Percentiles rank a stretch among this genome's conserved stretches.
Evolutionary conservation across 192 early-diverging fungal genomes (phyloP).

Genomic region (Linderina pennispora): DNA sequence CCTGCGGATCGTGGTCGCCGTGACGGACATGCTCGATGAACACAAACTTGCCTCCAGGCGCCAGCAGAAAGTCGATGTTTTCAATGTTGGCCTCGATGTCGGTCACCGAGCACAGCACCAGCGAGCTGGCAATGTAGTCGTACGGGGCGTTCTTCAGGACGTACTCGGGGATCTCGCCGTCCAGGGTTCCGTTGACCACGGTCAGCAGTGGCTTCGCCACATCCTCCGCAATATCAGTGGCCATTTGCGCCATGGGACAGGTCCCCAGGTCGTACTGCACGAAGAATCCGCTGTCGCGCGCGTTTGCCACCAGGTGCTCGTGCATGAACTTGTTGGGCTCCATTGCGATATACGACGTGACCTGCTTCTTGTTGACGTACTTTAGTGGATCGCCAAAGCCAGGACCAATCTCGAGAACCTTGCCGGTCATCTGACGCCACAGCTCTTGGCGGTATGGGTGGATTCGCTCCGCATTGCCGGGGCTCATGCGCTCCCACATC

Average conservation of each 20-base stretch:
- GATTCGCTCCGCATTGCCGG: constrained; percentile 3
- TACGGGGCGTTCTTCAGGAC: constrained; percentile 23
- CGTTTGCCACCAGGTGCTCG: constrained; percentile 6
- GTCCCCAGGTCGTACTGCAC: constrained; percentile 21
- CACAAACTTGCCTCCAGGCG: constrained; percentile 25
- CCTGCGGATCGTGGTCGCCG: constrained; percentile 9
- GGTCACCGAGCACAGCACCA: constrained; percentile 32
- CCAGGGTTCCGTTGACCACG: constrained; percentile 39
- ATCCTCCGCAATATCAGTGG: not conserved
- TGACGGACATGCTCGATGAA: constrained; percentile 41
- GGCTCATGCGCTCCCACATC: constrained; percentile 17
- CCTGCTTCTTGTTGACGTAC: not conserved
- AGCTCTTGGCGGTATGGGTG: constrained; percentile 8
- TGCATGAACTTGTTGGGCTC: constrained; percentile 31
- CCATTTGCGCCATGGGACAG: constrained; percentile 3
- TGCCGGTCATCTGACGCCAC: constrained; percentile 27
- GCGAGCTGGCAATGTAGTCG: constrained; percentile 22
- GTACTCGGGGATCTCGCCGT: constrained; percentile 7
- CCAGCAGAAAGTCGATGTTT: constrained; percentile 14
- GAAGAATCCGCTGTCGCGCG: constrained; percentile 10
- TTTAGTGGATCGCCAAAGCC: constrained; percentile 22
- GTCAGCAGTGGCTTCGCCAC: constrained; percentile 4
- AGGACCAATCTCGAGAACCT: constrained; percentile 26
- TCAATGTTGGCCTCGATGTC: constrained; percentile 17
- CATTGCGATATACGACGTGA: constrained; percentile 9